Percentiles rank a stretch among this genome's conserved stretches.
Evolutionary conservation across 2,329 filamentous ascomycete species (phyloP).

Genomic region (Colletotrichum melonis): DNA sequence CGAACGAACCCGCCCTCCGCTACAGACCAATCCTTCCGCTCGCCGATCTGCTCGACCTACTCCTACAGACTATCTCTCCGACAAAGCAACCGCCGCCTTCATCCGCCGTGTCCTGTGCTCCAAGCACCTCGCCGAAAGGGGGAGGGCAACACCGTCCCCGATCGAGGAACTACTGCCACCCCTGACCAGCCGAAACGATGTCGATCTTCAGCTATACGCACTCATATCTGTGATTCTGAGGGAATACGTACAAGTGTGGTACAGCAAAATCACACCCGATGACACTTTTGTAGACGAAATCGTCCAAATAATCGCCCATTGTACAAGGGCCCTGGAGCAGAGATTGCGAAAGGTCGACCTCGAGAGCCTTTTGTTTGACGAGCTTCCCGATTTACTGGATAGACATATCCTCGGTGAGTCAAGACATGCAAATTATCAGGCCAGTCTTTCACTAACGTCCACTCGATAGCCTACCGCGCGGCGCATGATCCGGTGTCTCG

Average conservation of each 20-base stretch:
- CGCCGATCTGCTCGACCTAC: slow-evolving; percentile 47
- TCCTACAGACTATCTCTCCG: slow-evolving; percentile 69
- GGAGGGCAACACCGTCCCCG: slow-evolving; percentile 62
- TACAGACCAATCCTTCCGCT: slow-evolving; percentile 20
- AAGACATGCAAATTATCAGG: neutral
- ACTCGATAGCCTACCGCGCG: slow-evolving; percentile 71
- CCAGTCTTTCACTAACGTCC: neutral
- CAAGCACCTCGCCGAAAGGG: slow-evolving; percentile 72
- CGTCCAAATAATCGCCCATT: slow-evolving; percentile 91
- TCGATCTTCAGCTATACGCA: slow-evolving; percentile 93
- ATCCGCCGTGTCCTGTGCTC: slow-evolving; percentile 87
- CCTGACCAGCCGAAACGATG: slow-evolving; percentile 91
- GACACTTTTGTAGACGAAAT: slow-evolving; percentile 89
- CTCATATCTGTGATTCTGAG: slow-evolving; percentile 89
- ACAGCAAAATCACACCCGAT: slow-evolving; percentile 90
- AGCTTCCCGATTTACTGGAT: slow-evolving; percentile 85
- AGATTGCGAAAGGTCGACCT: slow-evolving; percentile 85
- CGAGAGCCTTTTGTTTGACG: slow-evolving; percentile 85
- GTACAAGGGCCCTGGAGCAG: slow-evolving; percentile 88
- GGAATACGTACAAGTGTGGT: slow-evolving; percentile 94
- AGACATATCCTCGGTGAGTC: slow-evolving; percentile 79
- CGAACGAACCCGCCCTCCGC: slow-evolving; percentile 42
- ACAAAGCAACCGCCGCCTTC: slow-evolving; percentile 82
- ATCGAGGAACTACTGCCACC: slow-evolving; percentile 89
- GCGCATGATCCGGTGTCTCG: slow-evolving; percentile 69